Percentiles rank a stretch among this genome's conserved stretches.
Evolutionary conservation across 2,329 filamentous ascomycete genomes (phyloP).

Genomic region (Passalora sequoiae): DNA sequence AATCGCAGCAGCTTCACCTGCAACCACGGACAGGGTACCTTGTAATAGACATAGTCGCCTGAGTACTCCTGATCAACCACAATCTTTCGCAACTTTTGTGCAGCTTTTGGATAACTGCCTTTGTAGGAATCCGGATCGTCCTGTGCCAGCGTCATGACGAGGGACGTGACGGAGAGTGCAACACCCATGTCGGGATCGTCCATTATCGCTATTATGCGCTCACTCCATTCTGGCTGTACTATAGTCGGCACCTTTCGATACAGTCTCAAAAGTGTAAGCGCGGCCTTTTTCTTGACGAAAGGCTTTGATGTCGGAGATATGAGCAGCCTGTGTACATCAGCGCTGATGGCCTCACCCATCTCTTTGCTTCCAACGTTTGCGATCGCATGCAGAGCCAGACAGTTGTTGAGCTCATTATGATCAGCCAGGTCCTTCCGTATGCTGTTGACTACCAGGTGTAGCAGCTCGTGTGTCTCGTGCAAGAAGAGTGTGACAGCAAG

Average conservation of each 20-base stretch:
- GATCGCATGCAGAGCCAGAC: conserved; percentile 90
- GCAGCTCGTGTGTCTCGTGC: conserved; percentile 91
- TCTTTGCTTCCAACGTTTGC: conserved; percentile 95
- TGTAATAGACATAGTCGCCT: conserved; percentile 94
- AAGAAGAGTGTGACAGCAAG: conserved; percentile 94
- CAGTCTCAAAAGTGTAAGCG: conserved; percentile 81
- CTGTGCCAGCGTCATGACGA: conserved; percentile 90
- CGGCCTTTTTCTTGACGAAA: conserved; percentile 99
- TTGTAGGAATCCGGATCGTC: conserved; percentile 93
- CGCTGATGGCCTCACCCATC: conserved; percentile 90
- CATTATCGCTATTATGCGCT: conserved; percentile 98
- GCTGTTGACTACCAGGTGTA: conserved; percentile 96
- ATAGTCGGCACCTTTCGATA: conserved; percentile 94
- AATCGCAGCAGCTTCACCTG: conserved; percentile 90
- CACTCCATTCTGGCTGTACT: conserved; percentile 93
- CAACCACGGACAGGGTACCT: conserved; percentile 98
- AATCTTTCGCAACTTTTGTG: conserved; percentile 80
- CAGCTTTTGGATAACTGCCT: conserved; percentile 89
- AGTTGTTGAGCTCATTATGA: conserved; percentile 96
- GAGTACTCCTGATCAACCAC: conserved; percentile 86
- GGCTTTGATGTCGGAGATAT: conserved; percentile 94
- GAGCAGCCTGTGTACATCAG: conserved; percentile 84
- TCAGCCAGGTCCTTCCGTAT: conserved; percentile 94
- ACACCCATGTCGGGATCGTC: conserved; percentile 93
- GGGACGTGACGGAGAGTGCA: conserved; percentile 86